phyloP scores from a whole-genome alignment of 2,329 filamentous ascomycete genomes.

The Colletotrichum godetiae region DNA sequence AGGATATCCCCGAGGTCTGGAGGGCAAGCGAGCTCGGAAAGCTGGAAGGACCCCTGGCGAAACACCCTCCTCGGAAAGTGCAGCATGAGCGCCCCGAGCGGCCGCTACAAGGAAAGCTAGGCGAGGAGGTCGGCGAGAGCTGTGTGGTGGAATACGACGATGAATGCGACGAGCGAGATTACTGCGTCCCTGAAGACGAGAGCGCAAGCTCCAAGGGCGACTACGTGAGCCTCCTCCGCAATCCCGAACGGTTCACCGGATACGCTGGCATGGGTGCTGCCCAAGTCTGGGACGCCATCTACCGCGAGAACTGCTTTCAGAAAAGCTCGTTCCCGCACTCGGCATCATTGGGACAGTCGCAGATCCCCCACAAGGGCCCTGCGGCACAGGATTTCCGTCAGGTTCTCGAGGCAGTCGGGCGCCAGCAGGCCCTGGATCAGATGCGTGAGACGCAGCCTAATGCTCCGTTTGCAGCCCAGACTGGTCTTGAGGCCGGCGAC shows the following conservation, averaged over 20 bases:
- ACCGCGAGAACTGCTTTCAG: constrained; percentile 96
- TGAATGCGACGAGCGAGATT: constrained; percentile 95
- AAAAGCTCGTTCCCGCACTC: constrained; percentile 72
- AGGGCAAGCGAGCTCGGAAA: constrained; percentile 91
- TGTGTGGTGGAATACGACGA: constrained; percentile 98
- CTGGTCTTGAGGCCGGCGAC: constrained; percentile 82
- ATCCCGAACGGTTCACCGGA: constrained; percentile 95
- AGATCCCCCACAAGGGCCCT: constrained; percentile 55
- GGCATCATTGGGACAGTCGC: constrained; percentile 62
- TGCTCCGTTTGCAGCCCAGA: constrained; percentile 70
- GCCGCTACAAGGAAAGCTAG: constrained; percentile 84
- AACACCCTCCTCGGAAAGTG: constrained; percentile 82
- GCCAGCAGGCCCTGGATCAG: constrained; percentile 71
- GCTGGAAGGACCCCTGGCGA: constrained; percentile 89
- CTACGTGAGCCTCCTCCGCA: constrained; percentile 93
- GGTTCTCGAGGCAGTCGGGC: constrained; percentile 68
- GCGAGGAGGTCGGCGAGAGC: constrained; percentile 90
- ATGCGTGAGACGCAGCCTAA: constrained; percentile 66
- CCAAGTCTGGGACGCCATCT: constrained; percentile 97
- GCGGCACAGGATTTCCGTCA: constrained; percentile 72
- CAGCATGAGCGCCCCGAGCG: constrained; percentile 75
- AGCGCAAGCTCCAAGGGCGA: constrained; percentile 87
- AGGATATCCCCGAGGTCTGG: constrained; percentile 93
- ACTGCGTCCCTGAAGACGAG: constrained; percentile 96
- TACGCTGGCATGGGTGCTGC: constrained; percentile 86